Conservation (phyloP, 1,284 basidiomycete genomes). For the Ustilago lituana region DNA sequence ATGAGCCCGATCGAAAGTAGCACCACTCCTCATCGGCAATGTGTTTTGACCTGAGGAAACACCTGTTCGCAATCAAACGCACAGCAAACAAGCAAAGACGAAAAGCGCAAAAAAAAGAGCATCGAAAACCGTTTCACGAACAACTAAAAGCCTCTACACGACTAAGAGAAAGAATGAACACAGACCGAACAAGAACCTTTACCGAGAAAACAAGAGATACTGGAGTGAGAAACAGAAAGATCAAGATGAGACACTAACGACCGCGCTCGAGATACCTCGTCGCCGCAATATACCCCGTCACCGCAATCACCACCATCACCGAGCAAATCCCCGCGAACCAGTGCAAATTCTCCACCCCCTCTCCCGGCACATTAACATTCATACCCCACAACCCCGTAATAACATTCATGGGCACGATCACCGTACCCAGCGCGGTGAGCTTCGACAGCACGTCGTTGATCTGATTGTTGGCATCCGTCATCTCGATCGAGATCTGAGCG, state of each 20-base stretch:
- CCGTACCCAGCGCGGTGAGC: conserved; percentile 95
- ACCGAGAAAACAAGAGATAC: too few relatives aligned
- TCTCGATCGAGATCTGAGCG: conserved; percentile 65
- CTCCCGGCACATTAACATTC: conserved; percentile 66
- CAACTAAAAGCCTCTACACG: too few relatives aligned
- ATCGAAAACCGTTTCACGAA: too few relatives aligned
- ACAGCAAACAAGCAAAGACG: too few relatives aligned
- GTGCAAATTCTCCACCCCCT: conserved; percentile 56
- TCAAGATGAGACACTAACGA: too few relatives aligned
- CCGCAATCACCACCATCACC: conserved; percentile 63
- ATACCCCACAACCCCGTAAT: conserved; percentile 67
- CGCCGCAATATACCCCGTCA: conserved; percentile 63
- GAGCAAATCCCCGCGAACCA: conserved; percentile 65
- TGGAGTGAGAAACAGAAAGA: too few relatives aligned
- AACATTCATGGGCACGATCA: conserved; percentile 77
- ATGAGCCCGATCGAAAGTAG: conserved; percentile 29
- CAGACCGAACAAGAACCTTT: too few relatives aligned
- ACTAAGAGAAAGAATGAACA: too few relatives aligned
- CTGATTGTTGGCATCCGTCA: conserved; percentile 95
- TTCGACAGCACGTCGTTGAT: conserved; percentile 99
- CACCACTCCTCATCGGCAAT: too few relatives aligned
- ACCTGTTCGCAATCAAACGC: too few relatives aligned
- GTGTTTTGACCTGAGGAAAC: too few relatives aligned
- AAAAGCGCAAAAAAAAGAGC: too few relatives aligned
- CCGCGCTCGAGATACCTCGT: conserved; percentile 62